Conservation (phyloP, 441 rosid genomes). For the Macaranga tanarius region DNA sequence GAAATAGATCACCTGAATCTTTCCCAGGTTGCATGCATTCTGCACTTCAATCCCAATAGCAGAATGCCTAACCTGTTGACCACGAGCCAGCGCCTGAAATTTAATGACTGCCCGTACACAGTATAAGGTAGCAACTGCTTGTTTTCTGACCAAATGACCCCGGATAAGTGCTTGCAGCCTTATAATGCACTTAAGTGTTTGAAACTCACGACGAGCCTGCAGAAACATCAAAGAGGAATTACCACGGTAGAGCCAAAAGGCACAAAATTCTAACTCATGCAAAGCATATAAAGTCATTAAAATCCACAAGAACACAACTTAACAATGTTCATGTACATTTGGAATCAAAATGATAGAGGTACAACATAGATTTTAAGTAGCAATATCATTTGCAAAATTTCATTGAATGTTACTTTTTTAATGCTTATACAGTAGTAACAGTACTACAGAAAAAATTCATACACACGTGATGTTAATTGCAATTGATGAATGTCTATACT, state of each 20-base stretch:
- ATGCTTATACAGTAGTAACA: not conserved
- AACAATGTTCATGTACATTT: not conserved
- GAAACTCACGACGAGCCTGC: conserved; percentile 61
- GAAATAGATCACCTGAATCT: conserved; percentile 34
- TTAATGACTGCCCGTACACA: conserved; percentile 74
- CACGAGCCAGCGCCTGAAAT: conserved; percentile 80
- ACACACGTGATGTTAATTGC: not conserved
- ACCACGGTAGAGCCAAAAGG: conserved; percentile 1
- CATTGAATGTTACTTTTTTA: not conserved
- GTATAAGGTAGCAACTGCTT: conserved; percentile 73
- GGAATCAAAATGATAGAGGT: not conserved
- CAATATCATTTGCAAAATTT: not conserved
- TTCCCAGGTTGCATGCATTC: conserved; percentile 32
- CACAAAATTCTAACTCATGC: not conserved
- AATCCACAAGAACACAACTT: not conserved
- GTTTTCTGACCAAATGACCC: conserved; percentile 82
- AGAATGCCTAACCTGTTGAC: conserved; percentile 50
- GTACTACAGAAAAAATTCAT: not conserved
- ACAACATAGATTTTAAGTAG: not conserved
- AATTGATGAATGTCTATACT: not conserved
- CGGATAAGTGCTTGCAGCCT: conserved; percentile 89
- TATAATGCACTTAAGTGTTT: conserved; percentile 55
- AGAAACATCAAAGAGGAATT: conserved; percentile 23
- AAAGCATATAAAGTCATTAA: conserved; percentile 5
- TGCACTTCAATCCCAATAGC: conserved; percentile 39